Evolutionary conservation across 129 eudicot genomes (phyloP), one percentile per base, ranked within the genome.

Genomic region (Pittosporum tobira): DNA sequence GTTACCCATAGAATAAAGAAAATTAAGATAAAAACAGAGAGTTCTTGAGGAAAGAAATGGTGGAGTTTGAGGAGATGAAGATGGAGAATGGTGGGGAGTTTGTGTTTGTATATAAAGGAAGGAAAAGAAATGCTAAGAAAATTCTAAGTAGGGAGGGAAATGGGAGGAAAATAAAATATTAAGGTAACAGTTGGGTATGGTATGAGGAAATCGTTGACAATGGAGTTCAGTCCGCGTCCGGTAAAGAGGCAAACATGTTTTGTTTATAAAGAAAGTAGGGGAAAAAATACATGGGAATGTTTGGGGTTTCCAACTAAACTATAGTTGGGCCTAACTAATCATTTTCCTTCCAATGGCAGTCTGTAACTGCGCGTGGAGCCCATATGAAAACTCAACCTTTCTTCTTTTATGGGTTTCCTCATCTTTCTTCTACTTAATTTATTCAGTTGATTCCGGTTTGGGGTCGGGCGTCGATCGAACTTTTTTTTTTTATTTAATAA

Each of bases 1-100:
- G 69, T 88, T 88, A 0, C 96, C 96, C 96, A 88, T 88, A 36
- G 21, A 52, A 42, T 52, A 43, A 2, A 37, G 59, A 26, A 6
- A 15, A 24, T 0, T 48, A 11, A 18, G 28, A 47, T 8, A 40
- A 34, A 28, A 46, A 62, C 2, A 46, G 65, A 44, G 23, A 44
- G 63, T 18, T 44, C 14, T 2, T 44, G 48, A 44, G 14, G 23
- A 57, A 0, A 57, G 27, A 6, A n/a, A 44, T 58, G 29, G 4
- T 34, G 45, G 45, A 30, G 47, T 25, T 47, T 23, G 55, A 8
- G 48, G 25, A 18, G 23, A 57, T 20, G n/a, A 48, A 34, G 18
- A 20, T 5, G 15, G 38, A n/a, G 22, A 15, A 18, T 24, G 55
- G 48, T 11, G 57, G 40, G 18, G 65, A 51, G 31, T 13, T 66